phyloP scores from a whole-genome alignment of 345 rosid species.

The Camelina sativa region DNA sequence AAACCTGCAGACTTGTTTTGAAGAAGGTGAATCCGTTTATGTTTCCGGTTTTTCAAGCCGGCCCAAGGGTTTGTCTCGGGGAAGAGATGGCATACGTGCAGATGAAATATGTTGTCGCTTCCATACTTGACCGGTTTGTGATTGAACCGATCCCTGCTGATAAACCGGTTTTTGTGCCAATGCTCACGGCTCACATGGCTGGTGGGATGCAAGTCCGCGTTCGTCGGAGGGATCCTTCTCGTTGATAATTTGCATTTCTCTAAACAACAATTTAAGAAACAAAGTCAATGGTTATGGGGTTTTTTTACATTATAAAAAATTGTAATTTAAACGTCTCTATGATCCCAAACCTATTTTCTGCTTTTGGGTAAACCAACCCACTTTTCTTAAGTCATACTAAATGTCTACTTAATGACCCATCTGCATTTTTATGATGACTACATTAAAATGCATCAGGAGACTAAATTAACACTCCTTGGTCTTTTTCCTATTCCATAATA shows the following conservation, averaged over 20 bases:
- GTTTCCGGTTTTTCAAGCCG: slow-evolving; percentile 77
- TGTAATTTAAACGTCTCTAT: too few species aligned
- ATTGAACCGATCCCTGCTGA: slow-evolving; percentile 43
- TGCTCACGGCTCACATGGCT: slow-evolving; percentile 68
- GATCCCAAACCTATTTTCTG: neutral
- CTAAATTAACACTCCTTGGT: neutral
- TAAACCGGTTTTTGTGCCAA: slow-evolving; percentile 52
- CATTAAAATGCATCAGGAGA: neutral
- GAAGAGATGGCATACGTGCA: slow-evolving; percentile 79
- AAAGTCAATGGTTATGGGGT: neutral
- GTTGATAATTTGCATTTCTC: slow-evolving; percentile 8
- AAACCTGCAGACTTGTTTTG: slow-evolving; percentile 32
- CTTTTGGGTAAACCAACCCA: slow-evolving; percentile 8
- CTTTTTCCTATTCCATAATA: neutral
- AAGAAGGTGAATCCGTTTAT: slow-evolving; percentile 58
- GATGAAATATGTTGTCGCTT: slow-evolving; percentile 65
- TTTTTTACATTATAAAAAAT: too few species aligned
- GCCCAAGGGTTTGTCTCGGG: slow-evolving; percentile 78
- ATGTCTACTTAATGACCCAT: neutral
- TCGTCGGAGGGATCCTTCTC: slow-evolving; percentile 45
- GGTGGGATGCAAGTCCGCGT: slow-evolving; percentile 61
- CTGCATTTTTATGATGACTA: neutral
- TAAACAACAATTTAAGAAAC: neutral
- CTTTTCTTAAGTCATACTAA: neutral
- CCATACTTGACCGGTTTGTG: slow-evolving; percentile 46